phyloP scores from a whole-genome alignment of 805 yeast species.

The Lachancea meyersii region DNA sequence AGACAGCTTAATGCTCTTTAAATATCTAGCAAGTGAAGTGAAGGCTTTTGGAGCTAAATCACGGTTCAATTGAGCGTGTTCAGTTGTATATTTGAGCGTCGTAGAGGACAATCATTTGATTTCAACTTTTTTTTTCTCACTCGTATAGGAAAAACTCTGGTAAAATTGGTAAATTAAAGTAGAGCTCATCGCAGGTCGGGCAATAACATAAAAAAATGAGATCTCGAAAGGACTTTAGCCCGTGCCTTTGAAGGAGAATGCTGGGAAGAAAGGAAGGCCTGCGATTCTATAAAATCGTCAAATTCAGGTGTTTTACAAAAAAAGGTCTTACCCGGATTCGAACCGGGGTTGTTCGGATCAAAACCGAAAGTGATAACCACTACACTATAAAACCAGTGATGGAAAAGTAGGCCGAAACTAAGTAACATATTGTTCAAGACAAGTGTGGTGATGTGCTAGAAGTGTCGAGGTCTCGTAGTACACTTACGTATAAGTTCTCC shows the following conservation, averaged over 20 bases:
- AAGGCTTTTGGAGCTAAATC: neutral
- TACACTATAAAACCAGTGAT: constrained; percentile 46
- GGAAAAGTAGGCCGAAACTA: neutral
- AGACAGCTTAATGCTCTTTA: neutral
- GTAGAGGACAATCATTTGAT: neutral
- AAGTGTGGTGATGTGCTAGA: too few relatives aligned
- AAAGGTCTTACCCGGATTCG: constrained; percentile 81
- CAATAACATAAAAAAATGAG: too few relatives aligned
- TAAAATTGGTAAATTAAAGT: too few relatives aligned
- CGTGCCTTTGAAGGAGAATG: too few relatives aligned
- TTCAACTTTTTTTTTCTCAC: neutral
- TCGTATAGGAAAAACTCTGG: neutral
- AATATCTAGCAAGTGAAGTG: neutral
- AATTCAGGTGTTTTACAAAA: neutral
- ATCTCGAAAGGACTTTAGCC: too few relatives aligned
- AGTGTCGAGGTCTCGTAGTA: too few relatives aligned
- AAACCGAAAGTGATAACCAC: constrained; percentile 58
- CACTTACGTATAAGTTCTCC: too few relatives aligned
- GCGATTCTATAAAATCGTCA: too few relatives aligned
- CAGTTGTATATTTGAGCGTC: neutral
- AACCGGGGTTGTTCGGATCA: constrained; percentile 71
- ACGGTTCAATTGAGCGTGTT: neutral
- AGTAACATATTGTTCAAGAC: too few relatives aligned
- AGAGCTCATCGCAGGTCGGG: too few relatives aligned
- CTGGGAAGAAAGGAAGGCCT: too few relatives aligned